Evolutionary conservation across 2,329 filamentous ascomycete genomes (phyloP).

Genomic region (Aspergillus chevalieri): DNA sequence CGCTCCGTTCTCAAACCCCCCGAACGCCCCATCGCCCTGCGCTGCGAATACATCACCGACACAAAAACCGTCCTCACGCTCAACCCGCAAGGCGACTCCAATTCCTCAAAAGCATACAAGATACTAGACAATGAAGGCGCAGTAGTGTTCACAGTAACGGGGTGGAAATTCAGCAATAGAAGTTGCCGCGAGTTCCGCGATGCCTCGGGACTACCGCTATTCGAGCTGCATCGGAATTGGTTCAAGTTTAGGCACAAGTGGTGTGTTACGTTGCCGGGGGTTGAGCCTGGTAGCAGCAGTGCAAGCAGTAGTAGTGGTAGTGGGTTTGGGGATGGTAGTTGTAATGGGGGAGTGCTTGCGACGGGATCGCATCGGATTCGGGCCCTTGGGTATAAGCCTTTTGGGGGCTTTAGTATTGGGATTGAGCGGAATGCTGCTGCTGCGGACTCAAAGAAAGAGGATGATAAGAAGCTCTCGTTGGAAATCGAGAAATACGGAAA

Average conservation of each 20-base stretch:
- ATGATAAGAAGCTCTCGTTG: slow-evolving; percentile 14
- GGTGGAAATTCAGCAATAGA: slow-evolving; percentile 17
- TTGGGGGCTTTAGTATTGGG: slow-evolving; percentile 13
- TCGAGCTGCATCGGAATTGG: slow-evolving; percentile 15
- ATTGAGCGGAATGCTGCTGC: slow-evolving; percentile 18
- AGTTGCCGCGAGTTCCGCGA: slow-evolving; percentile 24
- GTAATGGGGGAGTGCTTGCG: neutral
- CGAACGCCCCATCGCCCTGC: slow-evolving; percentile 15
- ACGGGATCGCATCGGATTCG: neutral
- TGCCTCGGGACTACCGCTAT: slow-evolving; percentile 22
- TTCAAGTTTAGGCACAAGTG: slow-evolving; percentile 11
- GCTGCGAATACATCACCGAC: slow-evolving; percentile 17
- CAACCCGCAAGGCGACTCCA: slow-evolving; percentile 11
- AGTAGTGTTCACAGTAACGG: slow-evolving; percentile 20
- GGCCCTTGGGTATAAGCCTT: neutral
- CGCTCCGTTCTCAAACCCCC: slow-evolving; percentile 4
- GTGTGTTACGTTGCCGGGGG: slow-evolving; percentile 19
- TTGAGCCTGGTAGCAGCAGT: neutral
- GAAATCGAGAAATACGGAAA: slow-evolving; percentile 13
- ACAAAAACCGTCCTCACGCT: slow-evolving; percentile 17
- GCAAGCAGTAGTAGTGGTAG: neutral
- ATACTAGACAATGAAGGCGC: slow-evolving; percentile 16
- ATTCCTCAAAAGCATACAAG: slow-evolving; percentile 11
- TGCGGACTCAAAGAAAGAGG: slow-evolving; percentile 8
- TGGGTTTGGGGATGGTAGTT: neutral